Percentiles rank a stretch among this genome's conserved stretches.
These are phyloP conservation scores for Gymnopilus dilepis DNA, from an alignment of 768 basidiomycete genomes.

Conservation along the genomic window DNA sequence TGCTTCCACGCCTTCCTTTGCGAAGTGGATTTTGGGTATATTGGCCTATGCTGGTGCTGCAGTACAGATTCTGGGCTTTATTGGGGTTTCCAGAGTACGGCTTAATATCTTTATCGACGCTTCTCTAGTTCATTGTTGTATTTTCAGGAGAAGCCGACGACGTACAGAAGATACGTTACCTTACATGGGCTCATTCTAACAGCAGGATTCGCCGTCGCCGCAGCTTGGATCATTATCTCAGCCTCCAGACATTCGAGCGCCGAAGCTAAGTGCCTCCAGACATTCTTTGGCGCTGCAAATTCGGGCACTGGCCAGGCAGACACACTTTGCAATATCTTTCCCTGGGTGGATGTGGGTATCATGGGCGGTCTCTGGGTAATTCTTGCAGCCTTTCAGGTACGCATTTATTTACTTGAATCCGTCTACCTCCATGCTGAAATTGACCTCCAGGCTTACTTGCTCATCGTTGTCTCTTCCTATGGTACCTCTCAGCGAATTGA, in stretches of 20 bases:
- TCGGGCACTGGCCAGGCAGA: constrained; percentile 56
- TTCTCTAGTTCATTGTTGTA: not conserved
- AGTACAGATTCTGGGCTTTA: constrained; percentile 82
- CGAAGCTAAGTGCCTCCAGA: constrained; percentile 62
- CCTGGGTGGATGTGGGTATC: constrained; percentile 91
- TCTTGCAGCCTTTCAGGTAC: constrained; percentile 76
- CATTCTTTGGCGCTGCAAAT: constrained; percentile 59
- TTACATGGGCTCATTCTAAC: constrained; percentile 61
- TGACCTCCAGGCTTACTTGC: constrained; percentile 51
- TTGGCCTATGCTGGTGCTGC: constrained; percentile 78
- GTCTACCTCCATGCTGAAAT: not conserved
- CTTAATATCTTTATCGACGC: not conserved
- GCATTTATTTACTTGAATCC: constrained; percentile 24
- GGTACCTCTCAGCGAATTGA: constrained; percentile 76
- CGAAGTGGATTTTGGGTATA: constrained; percentile 73
- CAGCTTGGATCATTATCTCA: constrained; percentile 83
- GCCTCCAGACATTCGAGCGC: constrained; percentile 78
- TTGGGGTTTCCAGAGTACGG: constrained; percentile 78
- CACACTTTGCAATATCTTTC: constrained; percentile 85
- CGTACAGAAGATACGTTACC: constrained; percentile 72
- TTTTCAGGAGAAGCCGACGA: constrained; percentile 64
- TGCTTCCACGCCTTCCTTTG: constrained; percentile 79
- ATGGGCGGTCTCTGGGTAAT: constrained; percentile 91
- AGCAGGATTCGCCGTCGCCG: constrained; percentile 75
- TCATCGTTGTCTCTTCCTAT: constrained; percentile 59